Evolutionary conservation across 2,329 filamentous ascomycete genomes (phyloP), one percentile per base, ranked within the genome.

Genomic region (Diaporthe batatas): DNA sequence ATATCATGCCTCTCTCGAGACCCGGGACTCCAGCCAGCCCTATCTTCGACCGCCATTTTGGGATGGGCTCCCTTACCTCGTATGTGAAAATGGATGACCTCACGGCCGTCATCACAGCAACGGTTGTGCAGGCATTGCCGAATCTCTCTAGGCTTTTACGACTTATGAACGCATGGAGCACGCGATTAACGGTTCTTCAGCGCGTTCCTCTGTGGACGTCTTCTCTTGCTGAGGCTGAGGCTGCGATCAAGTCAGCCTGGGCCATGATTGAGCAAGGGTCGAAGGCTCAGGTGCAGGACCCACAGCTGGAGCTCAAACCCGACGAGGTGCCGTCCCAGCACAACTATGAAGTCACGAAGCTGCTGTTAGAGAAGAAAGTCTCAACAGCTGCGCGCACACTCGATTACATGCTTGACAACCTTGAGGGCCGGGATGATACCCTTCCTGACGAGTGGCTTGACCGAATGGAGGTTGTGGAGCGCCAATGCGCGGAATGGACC

Each of bases 371-470:
- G 72, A 84, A 88, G 42, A 93, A 93, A 76, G 90, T 98, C 44
- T 86, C 89, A 18, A 87, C 87, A 47, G 87, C 95, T 0, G 96
- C 94, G 0, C 88, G 88, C 62, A 88, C 91, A 51, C 86, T 98
- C 74, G 96, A 99, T 80, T 90, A 88, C 67, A 94, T 98, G 89
- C 87, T 99, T 18, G 95, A 99, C 81, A 88, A 90, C 42, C 86
- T 98, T 2, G 96, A 98, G 81, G 95, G 94, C 1, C 87, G 91
- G 70, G 87, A 92, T 55, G 96, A 99, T 78, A 94, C 93, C 0
- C 84, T 99, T 12, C 96, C 96, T 0, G 93, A 97, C 53, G 81
- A 85, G 36, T 99, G 96, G 96, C 90, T 98, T 71, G 94, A 97
- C 77, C 89, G 91, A 6, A 92, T 98, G 83, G 96, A 98, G 80